phyloP scores from a whole-genome alignment of 371 early-diverging fungal genomes.

The Haplosporangium sp. region DNA sequence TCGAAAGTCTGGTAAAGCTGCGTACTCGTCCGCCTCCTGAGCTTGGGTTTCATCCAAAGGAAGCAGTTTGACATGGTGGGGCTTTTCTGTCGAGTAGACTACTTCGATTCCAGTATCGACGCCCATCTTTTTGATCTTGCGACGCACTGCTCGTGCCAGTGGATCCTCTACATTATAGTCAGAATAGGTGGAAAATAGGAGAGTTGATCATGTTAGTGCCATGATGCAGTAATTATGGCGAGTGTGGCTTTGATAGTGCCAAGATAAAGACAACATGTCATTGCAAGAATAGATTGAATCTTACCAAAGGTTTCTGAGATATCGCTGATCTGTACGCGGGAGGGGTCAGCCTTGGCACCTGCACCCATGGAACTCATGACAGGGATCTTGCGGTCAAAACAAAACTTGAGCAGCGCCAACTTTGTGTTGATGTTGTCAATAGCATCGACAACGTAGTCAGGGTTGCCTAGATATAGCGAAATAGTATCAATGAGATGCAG shows the following conservation, averaged over 20 bases:
- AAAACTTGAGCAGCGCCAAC: constrained; percentile 87
- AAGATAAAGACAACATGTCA: background rate
- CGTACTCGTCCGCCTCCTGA: constrained; percentile 87
- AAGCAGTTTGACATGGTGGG: constrained; percentile 83
- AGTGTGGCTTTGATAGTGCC: too few species aligned
- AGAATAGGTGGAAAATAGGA: too few species aligned
- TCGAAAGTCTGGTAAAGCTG: constrained; percentile 90
- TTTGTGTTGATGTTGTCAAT: constrained; percentile 97
- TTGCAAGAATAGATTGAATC: background rate
- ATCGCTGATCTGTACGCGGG: constrained; percentile 94
- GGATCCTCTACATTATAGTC: constrained; percentile 81
- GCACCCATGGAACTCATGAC: constrained; percentile 95
- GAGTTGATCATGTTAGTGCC: too few species aligned
- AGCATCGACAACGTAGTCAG: constrained; percentile 88
- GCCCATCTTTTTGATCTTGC: constrained; percentile 74
- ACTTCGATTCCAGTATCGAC: constrained; percentile 84
- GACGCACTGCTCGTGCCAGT: constrained; percentile 86
- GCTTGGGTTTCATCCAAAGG: constrained; percentile 84
- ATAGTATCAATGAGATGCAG: background rate
- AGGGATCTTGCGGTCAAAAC: constrained; percentile 73
- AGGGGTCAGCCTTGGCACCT: constrained; percentile 94
- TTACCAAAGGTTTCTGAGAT: constrained; percentile 91
- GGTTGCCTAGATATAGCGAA: constrained; percentile 52
- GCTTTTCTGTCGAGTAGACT: constrained; percentile 94
- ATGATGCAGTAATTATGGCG: too few species aligned